These are phyloP conservation scores for Cercophora newfieldiana DNA, from an alignment of 495 filamentous ascomycete genomes.

Conservation along the genomic window DNA sequence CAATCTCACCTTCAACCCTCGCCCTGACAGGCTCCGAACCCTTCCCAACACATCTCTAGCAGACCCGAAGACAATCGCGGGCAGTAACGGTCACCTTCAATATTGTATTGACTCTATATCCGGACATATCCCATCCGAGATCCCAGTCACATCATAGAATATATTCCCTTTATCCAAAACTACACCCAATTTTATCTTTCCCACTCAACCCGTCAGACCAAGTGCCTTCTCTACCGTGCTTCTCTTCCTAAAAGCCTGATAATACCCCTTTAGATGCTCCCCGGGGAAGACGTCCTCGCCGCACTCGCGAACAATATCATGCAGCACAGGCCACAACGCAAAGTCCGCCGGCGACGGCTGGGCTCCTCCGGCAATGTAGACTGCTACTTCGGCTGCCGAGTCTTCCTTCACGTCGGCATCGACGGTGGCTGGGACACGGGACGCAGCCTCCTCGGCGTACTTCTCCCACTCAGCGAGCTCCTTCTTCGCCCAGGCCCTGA, in stretches of 20 bases:
- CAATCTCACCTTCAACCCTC: no score
- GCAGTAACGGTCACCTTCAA: background rate
- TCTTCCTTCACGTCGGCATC: background rate
- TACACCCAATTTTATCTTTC: background rate
- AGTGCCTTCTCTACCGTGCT: conserved; percentile 50
- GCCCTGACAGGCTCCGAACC: no score
- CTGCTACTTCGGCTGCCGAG: background rate
- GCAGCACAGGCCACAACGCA: conserved; percentile 68
- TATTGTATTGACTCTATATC: background rate
- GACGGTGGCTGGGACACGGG: background rate
- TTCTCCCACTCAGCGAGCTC: conserved; percentile 29
- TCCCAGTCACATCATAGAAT: background rate
- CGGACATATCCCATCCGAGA: background rate
- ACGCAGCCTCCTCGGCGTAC: conserved; percentile 31
- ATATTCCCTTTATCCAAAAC: background rate
- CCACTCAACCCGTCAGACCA: conserved; percentile 12
- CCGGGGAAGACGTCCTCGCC: conserved; percentile 26
- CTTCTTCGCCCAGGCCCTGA: conserved; percentile 3
- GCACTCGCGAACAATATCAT: conserved; percentile 50
- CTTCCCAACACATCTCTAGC: no score
- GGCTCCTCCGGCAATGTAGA: conserved; percentile 58
- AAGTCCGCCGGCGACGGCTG: conserved; percentile 65
- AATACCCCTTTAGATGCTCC: conserved; percentile 50
- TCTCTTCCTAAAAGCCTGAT: conserved; percentile 50
- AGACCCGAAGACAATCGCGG: no score